A percentile compares a stretch with the other conserved stretches of the same genome.
These are phyloP conservation scores for Malassezia japonica DNA, from an alignment of 1,284 basidiomycete species.

Conservation along the genomic window DNA sequence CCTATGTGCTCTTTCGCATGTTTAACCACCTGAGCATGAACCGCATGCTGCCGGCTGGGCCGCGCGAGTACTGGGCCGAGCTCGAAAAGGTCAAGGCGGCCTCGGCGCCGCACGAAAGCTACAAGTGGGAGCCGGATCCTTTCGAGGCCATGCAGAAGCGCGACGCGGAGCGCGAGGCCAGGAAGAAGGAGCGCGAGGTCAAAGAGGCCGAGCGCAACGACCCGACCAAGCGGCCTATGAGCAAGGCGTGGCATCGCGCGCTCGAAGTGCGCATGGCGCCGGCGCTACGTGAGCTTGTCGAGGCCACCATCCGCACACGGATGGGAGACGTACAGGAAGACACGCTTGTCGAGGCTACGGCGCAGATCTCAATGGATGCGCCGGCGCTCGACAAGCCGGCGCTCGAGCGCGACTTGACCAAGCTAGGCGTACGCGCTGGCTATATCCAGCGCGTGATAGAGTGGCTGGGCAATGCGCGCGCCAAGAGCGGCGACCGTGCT, in stretches of 20 bases:
- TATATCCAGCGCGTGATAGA: constrained; percentile 31
- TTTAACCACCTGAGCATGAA: constrained; percentile 40
- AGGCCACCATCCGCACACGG: constrained; percentile 72
- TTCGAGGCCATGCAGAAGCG: constrained; percentile 40
- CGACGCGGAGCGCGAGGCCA: constrained; percentile 32
- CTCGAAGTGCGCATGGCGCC: constrained; percentile 79
- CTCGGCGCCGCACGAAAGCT: constrained; percentile 31
- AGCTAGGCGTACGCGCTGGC: constrained; percentile 41
- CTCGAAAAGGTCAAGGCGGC: constrained; percentile 39
- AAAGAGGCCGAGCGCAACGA: constrained; percentile 22
- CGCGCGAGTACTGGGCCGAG: constrained; percentile 43
- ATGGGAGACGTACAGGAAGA: constrained; percentile 33
- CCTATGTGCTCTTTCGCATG: constrained; percentile 46
- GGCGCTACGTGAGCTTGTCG: constrained; percentile 66
- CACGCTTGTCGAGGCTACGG: constrained; percentile 4
- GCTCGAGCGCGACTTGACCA: constrained; percentile 31
- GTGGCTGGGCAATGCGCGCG: constrained; percentile 33
- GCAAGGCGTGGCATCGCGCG: constrained; percentile 58
- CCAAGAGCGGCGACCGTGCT: constrained; percentile 17
- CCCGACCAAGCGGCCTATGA: constrained; percentile 27
- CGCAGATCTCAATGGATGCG: not conserved
- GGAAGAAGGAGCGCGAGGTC: constrained; percentile 24
- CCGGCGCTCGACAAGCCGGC: constrained; percentile 18
- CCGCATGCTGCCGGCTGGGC: constrained; percentile 41
- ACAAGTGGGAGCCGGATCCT: constrained; percentile 44